Base-by-base conservation (phyloP, 2,329 filamentous ascomycete genomes). In the Aureobasidium sp. region DNA sequence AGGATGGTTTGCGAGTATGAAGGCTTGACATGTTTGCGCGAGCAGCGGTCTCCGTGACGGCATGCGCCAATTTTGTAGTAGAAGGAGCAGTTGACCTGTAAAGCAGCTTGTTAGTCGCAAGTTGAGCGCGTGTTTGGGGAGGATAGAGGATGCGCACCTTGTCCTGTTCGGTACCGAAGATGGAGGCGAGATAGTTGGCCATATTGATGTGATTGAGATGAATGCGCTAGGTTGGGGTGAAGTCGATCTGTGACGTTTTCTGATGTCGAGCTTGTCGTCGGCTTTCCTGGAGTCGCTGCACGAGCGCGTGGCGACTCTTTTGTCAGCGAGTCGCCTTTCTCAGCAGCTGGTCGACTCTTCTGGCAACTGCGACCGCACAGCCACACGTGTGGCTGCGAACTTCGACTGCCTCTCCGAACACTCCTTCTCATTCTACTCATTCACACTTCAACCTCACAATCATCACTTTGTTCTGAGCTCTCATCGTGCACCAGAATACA, bases 41-140 rank as follows among this genome's bases (percentile, higher is more conserved):
- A 97, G 88, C 96, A 99, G 77, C 96, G 93, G 84, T 99, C 96
- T 78, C 96, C 96, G 87, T 99, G 96, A 69, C 96, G 92, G 86
- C 96, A 99, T 64, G 96, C 96, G 79, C 96, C 96, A 81, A 99
- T 99, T 86, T 99, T 99, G 92, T 98, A 95, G 90, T 99, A 99
- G 89, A 99, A 99, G 66, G 93, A 96, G 89, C 96, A 98, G 88
- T 98, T 98, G 85, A 98, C 95, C 60, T 64, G 60, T 42, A 20
- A 2, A 15, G 18, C 13, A 47, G 50, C 25, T n/a, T 54, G 60
- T 54, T 27, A 43, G 60, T 47, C 31, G 16, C 10, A 31, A n/a
- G 29, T 33, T 20, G 8, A 16, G 50, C 29, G 38, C 60, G 59
- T 29, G 40, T 20, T 36, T 38, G 15, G 2, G n/a, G 48, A 38